These are phyloP conservation scores for Neofusicoccum kwambonambiense DNA, from an alignment of 2,329 filamentous ascomycete genomes.

Conservation along the genomic window DNA sequence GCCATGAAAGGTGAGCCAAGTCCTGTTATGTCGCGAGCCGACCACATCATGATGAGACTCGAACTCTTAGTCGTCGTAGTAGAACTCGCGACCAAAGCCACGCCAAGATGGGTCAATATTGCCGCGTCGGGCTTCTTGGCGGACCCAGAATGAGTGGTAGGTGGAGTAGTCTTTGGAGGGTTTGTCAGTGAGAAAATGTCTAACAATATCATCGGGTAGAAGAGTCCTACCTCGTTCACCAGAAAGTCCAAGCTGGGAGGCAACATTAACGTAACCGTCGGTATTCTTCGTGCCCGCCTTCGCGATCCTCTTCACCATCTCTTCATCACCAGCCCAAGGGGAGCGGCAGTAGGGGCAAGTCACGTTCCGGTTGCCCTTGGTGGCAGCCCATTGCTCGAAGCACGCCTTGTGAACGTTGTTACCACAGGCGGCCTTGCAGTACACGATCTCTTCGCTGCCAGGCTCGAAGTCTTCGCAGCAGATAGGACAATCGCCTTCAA, in stretches of 20 bases:
- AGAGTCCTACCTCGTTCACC: slow-evolving; percentile 45
- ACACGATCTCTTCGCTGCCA: slow-evolving; percentile 39
- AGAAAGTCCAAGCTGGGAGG: slow-evolving; percentile 59
- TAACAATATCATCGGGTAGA: neutral
- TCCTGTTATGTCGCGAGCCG: neutral
- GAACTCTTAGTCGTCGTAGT: neutral
- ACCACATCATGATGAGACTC: neutral
- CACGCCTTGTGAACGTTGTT: slow-evolving; percentile 56
- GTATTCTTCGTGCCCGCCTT: slow-evolving; percentile 41
- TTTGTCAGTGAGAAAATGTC: neutral
- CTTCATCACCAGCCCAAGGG: slow-evolving; percentile 52
- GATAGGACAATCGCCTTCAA: slow-evolving; percentile 63
- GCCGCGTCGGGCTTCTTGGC: slow-evolving; percentile 15
- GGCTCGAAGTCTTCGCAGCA: slow-evolving; percentile 58
- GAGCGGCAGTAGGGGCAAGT: slow-evolving; percentile 64
- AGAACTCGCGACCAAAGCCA: neutral
- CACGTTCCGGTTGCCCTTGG: slow-evolving; percentile 34
- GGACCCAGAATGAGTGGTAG: slow-evolving; percentile 24
- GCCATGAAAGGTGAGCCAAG: too few species aligned
- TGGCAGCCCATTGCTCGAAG: slow-evolving; percentile 48
- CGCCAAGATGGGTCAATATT: neutral
- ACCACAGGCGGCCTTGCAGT: slow-evolving; percentile 56
- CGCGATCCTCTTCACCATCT: slow-evolving; percentile 46
- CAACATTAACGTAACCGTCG: slow-evolving; percentile 64
- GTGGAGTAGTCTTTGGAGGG: slow-evolving; percentile 21